Conservation (phyloP, 768 basidiomycete species). For the Dentipellis fragilis region DNA sequence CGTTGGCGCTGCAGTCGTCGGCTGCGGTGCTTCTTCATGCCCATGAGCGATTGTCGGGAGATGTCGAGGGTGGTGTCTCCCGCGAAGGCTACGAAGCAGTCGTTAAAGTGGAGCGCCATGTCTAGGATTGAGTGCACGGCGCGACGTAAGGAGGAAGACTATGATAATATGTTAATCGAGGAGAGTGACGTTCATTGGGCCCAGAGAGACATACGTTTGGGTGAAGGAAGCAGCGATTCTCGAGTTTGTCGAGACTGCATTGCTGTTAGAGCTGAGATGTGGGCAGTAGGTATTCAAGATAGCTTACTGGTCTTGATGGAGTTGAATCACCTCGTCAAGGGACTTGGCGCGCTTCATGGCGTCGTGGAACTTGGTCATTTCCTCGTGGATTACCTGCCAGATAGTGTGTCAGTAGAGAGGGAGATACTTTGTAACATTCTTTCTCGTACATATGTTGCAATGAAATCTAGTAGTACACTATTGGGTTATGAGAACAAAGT, state of each 20-base stretch:
- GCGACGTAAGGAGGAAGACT: constrained; percentile 58
- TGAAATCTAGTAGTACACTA: constrained; percentile 58
- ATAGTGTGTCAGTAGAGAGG: neutral
- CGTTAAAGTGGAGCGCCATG: constrained; percentile 61
- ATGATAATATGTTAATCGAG: neutral
- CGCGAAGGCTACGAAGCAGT: constrained; percentile 48
- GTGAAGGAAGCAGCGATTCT: constrained; percentile 54
- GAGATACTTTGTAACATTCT: neutral
- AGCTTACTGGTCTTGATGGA: constrained; percentile 64
- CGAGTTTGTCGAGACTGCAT: constrained; percentile 52
- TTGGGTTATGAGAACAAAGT: neutral
- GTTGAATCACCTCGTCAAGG: constrained; percentile 64
- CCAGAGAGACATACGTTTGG: constrained; percentile 34
- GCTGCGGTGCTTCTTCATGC: constrained; percentile 50
- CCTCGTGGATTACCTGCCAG: constrained; percentile 55
- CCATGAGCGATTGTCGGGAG: constrained; percentile 36
- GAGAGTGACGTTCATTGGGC: no score
- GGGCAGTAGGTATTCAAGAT: neutral
- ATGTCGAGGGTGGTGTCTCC: constrained; percentile 54
- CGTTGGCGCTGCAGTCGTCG: constrained; percentile 46
- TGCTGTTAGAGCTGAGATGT: neutral
- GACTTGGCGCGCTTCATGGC: constrained; percentile 44
- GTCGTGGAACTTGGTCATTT: constrained; percentile 50
- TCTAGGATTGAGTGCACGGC: constrained; percentile 64
- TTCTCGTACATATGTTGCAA: constrained; percentile 57